phyloP scores from a whole-genome alignment of 2,329 filamentous ascomycete species.

The Teratosphaeriaceae sp. region DNA sequence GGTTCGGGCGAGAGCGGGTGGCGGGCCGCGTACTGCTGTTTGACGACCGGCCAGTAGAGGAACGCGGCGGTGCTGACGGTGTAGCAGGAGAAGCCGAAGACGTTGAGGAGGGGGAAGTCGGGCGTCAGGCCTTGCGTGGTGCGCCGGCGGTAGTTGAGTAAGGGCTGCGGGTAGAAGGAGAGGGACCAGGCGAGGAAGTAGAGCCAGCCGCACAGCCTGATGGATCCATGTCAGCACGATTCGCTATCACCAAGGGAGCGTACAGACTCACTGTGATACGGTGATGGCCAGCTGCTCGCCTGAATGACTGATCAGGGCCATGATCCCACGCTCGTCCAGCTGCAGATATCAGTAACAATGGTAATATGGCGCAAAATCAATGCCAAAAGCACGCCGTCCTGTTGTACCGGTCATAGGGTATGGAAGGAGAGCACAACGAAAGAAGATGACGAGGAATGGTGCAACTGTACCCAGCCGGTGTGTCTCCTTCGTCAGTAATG shows the following conservation, averaged over 20 bases:
- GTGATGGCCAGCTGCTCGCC: not conserved
- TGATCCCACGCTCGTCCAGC: too few relatives aligned
- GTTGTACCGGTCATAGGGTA: not conserved
- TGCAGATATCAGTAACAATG: not conserved
- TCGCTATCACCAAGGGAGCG: too few relatives aligned
- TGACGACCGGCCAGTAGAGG: slow-evolving; percentile 71
- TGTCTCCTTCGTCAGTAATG: too few relatives aligned
- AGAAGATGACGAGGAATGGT: not conserved
- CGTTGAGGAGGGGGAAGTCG: slow-evolving; percentile 77
- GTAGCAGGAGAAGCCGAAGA: slow-evolving; percentile 67
- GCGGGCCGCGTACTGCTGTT: slow-evolving; percentile 74
- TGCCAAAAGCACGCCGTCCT: not conserved
- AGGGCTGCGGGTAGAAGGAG: slow-evolving; percentile 87
- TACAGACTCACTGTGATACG: slow-evolving; percentile 1
- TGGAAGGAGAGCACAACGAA: too few relatives aligned
- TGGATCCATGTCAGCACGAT: not conserved
- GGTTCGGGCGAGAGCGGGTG: slow-evolving; percentile 67
- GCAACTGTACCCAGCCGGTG: too few relatives aligned
- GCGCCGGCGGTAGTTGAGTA: slow-evolving; percentile 69
- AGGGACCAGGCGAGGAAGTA: slow-evolving; percentile 53
- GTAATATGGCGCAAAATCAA: not conserved
- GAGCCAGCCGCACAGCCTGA: slow-evolving; percentile 25
- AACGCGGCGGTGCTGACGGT: slow-evolving; percentile 64
- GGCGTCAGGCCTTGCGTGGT: slow-evolving; percentile 79
- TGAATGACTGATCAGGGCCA: not conserved